phyloP scores from a whole-genome alignment of 129 eudicot species.

The Sambucus nigra region DNA sequence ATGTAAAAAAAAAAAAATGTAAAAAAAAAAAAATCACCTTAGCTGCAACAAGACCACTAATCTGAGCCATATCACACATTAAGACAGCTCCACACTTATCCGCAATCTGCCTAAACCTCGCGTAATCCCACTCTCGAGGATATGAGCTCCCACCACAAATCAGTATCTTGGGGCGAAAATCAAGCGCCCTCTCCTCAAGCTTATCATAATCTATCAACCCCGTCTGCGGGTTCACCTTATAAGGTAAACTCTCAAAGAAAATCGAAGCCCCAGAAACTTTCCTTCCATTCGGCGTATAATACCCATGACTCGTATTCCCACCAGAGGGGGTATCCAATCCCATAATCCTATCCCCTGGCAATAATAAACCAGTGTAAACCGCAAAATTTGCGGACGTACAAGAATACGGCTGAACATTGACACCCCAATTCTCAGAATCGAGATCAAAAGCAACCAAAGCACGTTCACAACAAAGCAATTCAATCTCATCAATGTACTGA shows the following conservation, averaged over 20 bases:
- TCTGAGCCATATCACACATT: slow-evolving; percentile 98
- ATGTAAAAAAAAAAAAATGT: background rate
- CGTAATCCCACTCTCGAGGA: slow-evolving; percentile 95
- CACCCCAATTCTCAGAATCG: slow-evolving; percentile 77
- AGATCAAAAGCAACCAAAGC: slow-evolving; percentile 76
- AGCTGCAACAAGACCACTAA: slow-evolving; percentile 95
- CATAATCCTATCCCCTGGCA: slow-evolving; percentile 89
- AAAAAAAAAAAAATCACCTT: slow-evolving; percentile 38
- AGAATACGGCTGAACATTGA: slow-evolving; percentile 92
- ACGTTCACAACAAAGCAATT: slow-evolving; percentile 61
- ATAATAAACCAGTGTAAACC: slow-evolving; percentile 77
- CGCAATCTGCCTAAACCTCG: slow-evolving; percentile 80
- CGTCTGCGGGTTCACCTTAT: slow-evolving; percentile 80
- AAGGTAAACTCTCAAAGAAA: slow-evolving; percentile 82
- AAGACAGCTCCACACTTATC: slow-evolving; percentile 88
- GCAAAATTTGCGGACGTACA: slow-evolving; percentile 94
- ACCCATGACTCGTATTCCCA: slow-evolving; percentile 89
- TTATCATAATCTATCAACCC: slow-evolving; percentile 82
- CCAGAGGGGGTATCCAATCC: slow-evolving; percentile 93
- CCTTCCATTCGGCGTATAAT: slow-evolving; percentile 80
- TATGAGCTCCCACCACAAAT: slow-evolving; percentile 96
- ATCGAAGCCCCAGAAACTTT: slow-evolving; percentile 91
- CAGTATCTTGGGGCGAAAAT: slow-evolving; percentile 91
- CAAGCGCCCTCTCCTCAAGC: slow-evolving; percentile 86
- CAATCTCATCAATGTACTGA: slow-evolving; percentile 84